phyloP scores from a whole-genome alignment of 1,284 basidiomycete species.

The Anthracocystis panici-leucophaei region DNA sequence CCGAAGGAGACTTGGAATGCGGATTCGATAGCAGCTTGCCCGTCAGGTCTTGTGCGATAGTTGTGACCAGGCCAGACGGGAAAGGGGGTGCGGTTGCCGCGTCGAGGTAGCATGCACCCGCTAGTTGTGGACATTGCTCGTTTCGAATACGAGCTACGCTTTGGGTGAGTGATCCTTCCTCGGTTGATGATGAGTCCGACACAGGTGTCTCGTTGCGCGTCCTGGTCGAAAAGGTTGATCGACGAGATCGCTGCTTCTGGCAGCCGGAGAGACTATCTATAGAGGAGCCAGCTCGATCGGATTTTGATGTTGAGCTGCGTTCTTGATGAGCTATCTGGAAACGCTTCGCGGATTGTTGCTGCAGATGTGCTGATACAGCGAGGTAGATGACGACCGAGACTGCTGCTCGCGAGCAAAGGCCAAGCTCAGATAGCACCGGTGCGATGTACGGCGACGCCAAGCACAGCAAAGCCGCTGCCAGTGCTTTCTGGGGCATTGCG shows the following conservation, averaged over 20 bases:
- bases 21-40: conserved; percentile 65
- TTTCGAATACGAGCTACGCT: conserved; percentile 20
- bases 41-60: conserved; percentile 39
- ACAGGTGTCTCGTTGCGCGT: not conserved
- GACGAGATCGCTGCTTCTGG: not conserved
- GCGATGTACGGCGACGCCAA: conserved; percentile 10
- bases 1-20: conserved; percentile 65
- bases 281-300: no score
- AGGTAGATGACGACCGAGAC: conserved; percentile 10
- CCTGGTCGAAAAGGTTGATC: not conserved
- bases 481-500: conserved; percentile 5
- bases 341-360: conserved; percentile 21
- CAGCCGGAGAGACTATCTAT: no score
- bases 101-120: conserved; percentile 65
- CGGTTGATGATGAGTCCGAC: not conserved
- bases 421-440: conserved; percentile 12
- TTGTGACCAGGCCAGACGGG: conserved; percentile 48
- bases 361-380: conserved; percentile 18
- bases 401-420: conserved; percentile 4
- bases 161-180: conserved; percentile 6
- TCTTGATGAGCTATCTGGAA: conserved; percentile 9
- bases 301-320: not conserved
- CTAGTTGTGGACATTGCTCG: conserved; percentile 34
- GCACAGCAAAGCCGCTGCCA: conserved; percentile 8
- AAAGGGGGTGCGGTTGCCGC: conserved; percentile 66